Conservation (phyloP, 1,139 yeast species). For the Magnusiomyces clavatus region DNA sequence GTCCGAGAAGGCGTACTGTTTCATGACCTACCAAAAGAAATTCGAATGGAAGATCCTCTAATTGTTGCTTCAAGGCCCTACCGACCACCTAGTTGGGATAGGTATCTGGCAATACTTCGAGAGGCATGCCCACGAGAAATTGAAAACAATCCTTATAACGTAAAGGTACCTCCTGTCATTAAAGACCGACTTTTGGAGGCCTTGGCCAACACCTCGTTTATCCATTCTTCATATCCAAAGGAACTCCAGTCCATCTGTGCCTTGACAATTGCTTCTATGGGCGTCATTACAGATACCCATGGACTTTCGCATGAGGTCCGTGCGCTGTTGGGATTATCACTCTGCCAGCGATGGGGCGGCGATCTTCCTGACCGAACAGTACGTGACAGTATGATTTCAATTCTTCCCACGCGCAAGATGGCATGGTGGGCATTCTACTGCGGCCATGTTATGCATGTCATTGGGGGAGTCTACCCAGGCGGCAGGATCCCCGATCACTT, state of each 20-base stretch:
- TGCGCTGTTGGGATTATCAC: conserved; percentile 57
- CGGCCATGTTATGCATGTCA: conserved; percentile 61
- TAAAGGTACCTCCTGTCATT: conserved; percentile 48
- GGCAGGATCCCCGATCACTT: conserved; percentile 53
- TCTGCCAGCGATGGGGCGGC: conserved; percentile 71
- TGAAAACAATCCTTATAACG: not conserved
- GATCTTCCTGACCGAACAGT: conserved; percentile 46
- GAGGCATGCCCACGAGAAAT: conserved; percentile 42
- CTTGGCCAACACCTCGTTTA: conserved; percentile 58
- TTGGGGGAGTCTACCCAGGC: conserved; percentile 70
- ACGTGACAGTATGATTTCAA: conserved; percentile 36
- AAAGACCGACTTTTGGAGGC: conserved; percentile 54
- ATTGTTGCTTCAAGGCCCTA: conserved; percentile 56
- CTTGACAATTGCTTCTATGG: conserved; percentile 56
- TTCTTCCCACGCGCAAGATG: conserved; percentile 24
- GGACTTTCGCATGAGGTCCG: conserved; percentile 60
- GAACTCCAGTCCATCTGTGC: conserved; percentile 68
- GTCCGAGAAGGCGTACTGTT: conserved; percentile 63
- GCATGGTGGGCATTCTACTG: conserved; percentile 60
- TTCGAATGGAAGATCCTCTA: conserved; percentile 56
- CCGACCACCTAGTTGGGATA: conserved; percentile 50
- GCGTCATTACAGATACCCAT: conserved; percentile 60
- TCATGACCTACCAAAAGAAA: conserved; percentile 46
- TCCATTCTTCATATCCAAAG: conserved; percentile 62
- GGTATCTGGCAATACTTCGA: conserved; percentile 42